Percentiles rank a stretch among this genome's conserved stretches.
phyloP scores from a whole-genome alignment of 108 stramenopile species.

The Fragilaria crotonensis region DNA sequence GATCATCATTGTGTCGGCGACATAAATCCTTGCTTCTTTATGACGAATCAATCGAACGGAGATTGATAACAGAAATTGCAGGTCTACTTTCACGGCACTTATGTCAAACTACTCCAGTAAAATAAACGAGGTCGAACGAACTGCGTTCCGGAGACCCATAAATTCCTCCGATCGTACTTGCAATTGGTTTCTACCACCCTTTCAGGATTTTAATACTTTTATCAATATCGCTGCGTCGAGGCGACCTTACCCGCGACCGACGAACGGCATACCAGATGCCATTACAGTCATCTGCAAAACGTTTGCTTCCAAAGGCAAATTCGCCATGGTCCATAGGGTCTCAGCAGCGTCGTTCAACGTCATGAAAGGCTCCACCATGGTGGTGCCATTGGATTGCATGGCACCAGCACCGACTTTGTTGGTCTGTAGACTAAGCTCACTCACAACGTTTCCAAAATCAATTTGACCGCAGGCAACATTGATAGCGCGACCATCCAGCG shows the following conservation, averaged over 20 bases:
- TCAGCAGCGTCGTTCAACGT: slow-evolving; percentile 60
- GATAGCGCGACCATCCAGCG: slow-evolving; percentile 56
- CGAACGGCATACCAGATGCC: slow-evolving; percentile 59
- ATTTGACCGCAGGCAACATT: slow-evolving; percentile 59
- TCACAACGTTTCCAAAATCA: slow-evolving; percentile 70
- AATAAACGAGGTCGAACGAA: no score
- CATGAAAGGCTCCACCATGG: slow-evolving; percentile 43
- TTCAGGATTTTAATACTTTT: no score
- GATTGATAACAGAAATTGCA: no score
- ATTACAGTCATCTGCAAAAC: slow-evolving; percentile 71
- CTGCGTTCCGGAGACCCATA: no score
- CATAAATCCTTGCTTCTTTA: no score
- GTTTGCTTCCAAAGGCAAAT: slow-evolving; percentile 56
- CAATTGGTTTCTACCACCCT: no score
- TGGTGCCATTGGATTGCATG: slow-evolving; percentile 56
- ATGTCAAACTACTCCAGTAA: no score
- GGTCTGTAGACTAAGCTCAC: slow-evolving; percentile 19
- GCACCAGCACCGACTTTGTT: slow-evolving; percentile 27
- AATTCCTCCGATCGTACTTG: no score
- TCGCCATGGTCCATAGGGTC: slow-evolving; percentile 63
- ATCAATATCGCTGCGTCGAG: background rate
- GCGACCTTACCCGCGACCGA: slow-evolving; percentile 74
- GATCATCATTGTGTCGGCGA: no score
- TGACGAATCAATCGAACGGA: no score
- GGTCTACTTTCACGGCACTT: no score